Conservation (phyloP, 2,329 filamentous ascomycete genomes). For the Botryotinia convoluta region DNA sequence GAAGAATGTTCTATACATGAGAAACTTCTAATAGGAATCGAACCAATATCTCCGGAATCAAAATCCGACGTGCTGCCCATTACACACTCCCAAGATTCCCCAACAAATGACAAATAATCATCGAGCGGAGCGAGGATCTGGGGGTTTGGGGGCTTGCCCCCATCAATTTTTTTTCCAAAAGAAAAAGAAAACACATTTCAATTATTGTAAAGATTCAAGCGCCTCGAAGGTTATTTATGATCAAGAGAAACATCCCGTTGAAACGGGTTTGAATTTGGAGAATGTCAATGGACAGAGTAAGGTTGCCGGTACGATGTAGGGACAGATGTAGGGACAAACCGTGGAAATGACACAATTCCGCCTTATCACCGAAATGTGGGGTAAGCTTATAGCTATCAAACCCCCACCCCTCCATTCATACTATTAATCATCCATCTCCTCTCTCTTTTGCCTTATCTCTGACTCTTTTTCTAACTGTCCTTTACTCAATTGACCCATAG, state of each 20-base stretch:
- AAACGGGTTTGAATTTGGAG: neutral
- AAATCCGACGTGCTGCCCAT: conserved; percentile 5
- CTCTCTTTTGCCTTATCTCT: neutral
- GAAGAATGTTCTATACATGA: neutral
- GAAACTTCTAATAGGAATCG: conserved; percentile 13
- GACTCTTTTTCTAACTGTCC: neutral
- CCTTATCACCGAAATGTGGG: conserved; percentile 20
- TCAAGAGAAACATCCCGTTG: neutral
- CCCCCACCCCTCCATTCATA: conserved; percentile 4
- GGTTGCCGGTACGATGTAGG: neutral
- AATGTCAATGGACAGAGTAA: neutral
- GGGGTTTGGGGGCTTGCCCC: no score
- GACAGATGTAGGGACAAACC: neutral
- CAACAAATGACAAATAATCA: no score
- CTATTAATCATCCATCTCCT: neutral
- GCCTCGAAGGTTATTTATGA: neutral
- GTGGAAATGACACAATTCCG: conserved; percentile 11
- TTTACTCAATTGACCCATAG: neutral
- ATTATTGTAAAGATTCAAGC: neutral
- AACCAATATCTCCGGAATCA: conserved; percentile 6
- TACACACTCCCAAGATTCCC: no score
- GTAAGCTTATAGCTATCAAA: conserved; percentile 9
- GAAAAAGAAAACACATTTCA: no score
- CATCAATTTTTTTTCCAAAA: no score
- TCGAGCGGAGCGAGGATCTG: no score